These are phyloP conservation scores for Trametopsis cervina DNA, from an alignment of 768 basidiomycete genomes.

Conservation along the genomic window DNA sequence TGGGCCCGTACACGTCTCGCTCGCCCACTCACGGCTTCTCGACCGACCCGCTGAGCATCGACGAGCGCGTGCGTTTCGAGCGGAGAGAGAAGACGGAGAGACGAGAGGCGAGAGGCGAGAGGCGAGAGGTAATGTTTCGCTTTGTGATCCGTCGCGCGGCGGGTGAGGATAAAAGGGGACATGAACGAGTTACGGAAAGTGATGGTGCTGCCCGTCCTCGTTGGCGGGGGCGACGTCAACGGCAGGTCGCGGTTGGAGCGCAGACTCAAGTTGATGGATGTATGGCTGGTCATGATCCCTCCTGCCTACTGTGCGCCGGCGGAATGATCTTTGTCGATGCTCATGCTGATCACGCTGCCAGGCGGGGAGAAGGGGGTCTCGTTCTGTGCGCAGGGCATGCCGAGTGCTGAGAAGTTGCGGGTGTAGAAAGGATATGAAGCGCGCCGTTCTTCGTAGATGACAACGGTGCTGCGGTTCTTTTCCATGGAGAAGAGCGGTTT, in stretches of 20 bases:
- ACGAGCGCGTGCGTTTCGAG: too few relatives aligned
- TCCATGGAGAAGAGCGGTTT: slow-evolving; percentile 16
- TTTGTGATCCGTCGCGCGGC: slow-evolving; percentile 14
- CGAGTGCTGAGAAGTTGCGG: slow-evolving; percentile 2
- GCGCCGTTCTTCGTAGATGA: slow-evolving; percentile 7
- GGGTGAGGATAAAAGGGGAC: slow-evolving; percentile 21
- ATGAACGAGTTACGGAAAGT: slow-evolving; percentile 23
- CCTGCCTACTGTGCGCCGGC: too few relatives aligned
- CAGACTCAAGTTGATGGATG: slow-evolving; percentile 18
- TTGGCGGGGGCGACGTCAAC: slow-evolving; percentile 5
- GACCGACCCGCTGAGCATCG: slow-evolving; percentile 23
- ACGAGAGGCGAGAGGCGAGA: too few relatives aligned
- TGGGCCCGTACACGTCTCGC: slow-evolving; percentile 40
- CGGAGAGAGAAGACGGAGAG: slow-evolving; percentile 13
- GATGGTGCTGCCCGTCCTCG: slow-evolving; percentile 15
- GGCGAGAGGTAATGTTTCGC: too few relatives aligned
- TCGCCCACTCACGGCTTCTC: slow-evolving; percentile 55
- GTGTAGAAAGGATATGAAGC: slow-evolving; percentile 14
- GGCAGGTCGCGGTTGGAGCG: slow-evolving; percentile 13
- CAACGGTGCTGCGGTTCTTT: slow-evolving; percentile 1
- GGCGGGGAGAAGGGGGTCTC: slow-evolving; percentile 14
- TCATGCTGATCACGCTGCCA: slow-evolving; percentile 11
- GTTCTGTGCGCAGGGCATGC: not conserved
- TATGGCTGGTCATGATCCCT: slow-evolving; percentile 8
- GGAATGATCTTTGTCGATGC: not conserved